phyloP scores from a whole-genome alignment of 768 basidiomycete genomes.

The Kwoniella newhampshirensis region DNA sequence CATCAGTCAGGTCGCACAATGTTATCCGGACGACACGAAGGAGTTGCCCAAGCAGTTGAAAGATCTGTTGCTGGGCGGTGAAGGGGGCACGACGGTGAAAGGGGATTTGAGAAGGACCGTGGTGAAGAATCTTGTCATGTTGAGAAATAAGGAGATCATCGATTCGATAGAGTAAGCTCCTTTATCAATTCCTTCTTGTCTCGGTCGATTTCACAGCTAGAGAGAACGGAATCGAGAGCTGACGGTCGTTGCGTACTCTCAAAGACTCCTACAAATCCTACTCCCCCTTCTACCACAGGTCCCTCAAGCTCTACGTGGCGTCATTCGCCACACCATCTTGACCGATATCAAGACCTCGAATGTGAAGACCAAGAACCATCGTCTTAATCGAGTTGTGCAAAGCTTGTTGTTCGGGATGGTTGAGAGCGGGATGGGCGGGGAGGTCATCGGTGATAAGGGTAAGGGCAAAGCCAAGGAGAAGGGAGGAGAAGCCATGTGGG shows the following conservation, averaged over 20 bases:
- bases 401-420: conserved; percentile 95
- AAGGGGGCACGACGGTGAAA: conserved; percentile 29
- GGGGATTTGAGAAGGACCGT: conserved; percentile 69
- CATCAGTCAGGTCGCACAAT: conserved; percentile 88
- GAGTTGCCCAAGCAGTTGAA: conserved; percentile 81
- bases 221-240: conserved; percentile 3
- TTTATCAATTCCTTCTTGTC: not conserved
- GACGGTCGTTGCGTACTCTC: not conserved
- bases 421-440: conserved; percentile 81
- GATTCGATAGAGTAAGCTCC: conserved; percentile 78
- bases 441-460: conserved; percentile 80
- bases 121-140: conserved; percentile 86
- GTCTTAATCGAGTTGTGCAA: conserved; percentile 92
- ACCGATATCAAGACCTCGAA: conserved; percentile 92
- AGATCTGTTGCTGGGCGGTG: conserved; percentile 62
- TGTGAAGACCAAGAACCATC: conserved; percentile 82
- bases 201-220: not conserved
- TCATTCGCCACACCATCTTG: conserved; percentile 91
- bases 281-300: conserved; percentile 95
- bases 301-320: conserved; percentile 75
- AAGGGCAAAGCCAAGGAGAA: conserved; percentile 51
- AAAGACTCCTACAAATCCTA: conserved; percentile 80
- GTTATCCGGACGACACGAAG: conserved; percentile 87
- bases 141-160: conserved; percentile 89
- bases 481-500: conserved; percentile 95